A percentile compares a stretch with the other conserved stretches of the same genome.
Evolutionary conservation across 495 filamentous ascomycete genomes (phyloP).

Genomic region (Podospora appendiculata): DNA sequence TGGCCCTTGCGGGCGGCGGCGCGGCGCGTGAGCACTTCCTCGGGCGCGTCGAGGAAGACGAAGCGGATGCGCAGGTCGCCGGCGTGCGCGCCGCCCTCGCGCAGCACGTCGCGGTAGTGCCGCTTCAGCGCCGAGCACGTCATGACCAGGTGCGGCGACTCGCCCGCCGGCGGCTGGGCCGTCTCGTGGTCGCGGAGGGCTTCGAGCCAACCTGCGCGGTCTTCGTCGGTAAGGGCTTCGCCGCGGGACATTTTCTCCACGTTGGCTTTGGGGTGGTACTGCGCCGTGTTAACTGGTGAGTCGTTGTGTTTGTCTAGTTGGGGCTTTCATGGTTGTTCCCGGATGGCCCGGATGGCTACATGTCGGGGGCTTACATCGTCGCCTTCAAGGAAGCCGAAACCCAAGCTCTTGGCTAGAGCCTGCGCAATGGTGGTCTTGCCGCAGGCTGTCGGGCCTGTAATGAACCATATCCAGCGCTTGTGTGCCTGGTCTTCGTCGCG

Average conservation of each 20-base stretch:
- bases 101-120: constrained; percentile 16
- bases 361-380: constrained; percentile 39
- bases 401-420: constrained; percentile 13
- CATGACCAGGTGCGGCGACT: constrained; percentile 10
- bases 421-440: constrained; percentile 23
- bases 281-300: not conserved
- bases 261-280: constrained; percentile 22
- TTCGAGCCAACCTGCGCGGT: constrained; percentile 20
- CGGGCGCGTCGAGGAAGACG: constrained; percentile 11
- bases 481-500: not conserved
- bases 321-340: not conserved
- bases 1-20: constrained; percentile 12
- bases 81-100: constrained; percentile 2
- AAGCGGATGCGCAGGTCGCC: constrained; percentile 10
- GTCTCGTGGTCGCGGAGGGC: constrained; percentile 13
- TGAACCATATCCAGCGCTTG: constrained; percentile 23
- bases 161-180: not conserved
- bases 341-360: not conserved
- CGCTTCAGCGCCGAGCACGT: constrained; percentile 19
- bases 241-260: constrained; percentile 18
- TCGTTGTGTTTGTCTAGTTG: not conserved
- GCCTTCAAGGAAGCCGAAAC: constrained; percentile 37
- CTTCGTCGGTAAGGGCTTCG: constrained; percentile 14
- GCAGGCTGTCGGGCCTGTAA: constrained; percentile 23
- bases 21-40: constrained; percentile 4